Percentiles rank a stretch among this genome's conserved stretches.
These are phyloP conservation scores for Phyllosticta capitalensis DNA, from an alignment of 2,329 filamentous ascomycete species.

Conservation along the genomic window DNA sequence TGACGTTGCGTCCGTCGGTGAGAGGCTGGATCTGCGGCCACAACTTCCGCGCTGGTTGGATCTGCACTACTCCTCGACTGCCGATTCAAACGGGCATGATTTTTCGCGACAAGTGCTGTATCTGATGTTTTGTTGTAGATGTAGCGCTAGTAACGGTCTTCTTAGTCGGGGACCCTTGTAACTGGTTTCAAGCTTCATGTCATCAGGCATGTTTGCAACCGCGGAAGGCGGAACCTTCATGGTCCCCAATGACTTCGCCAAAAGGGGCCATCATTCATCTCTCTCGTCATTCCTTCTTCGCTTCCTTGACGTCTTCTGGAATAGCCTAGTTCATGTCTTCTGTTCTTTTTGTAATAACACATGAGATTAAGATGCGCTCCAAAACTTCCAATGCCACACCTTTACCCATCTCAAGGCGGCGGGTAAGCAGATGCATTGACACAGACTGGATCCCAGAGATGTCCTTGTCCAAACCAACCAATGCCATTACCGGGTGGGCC, in stretches of 20 bases:
- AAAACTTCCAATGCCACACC: background rate
- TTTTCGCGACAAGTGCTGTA: background rate
- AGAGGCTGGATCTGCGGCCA: background rate
- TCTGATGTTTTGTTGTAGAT: background rate
- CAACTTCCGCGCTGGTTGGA: background rate
- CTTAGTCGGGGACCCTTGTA: background rate
- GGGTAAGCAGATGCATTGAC: conserved; percentile 5
- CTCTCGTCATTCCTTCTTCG: background rate
- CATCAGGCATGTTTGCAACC: background rate
- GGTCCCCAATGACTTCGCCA: background rate
- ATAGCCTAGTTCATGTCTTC: background rate
- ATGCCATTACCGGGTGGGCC: background rate
- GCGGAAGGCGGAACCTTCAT: background rate
- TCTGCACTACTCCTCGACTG: background rate
- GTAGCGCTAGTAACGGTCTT: background rate
- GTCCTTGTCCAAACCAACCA: background rate
- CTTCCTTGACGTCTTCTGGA: background rate
- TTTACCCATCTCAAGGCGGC: background rate
- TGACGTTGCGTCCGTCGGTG: background rate
- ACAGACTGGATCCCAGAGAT: conserved; percentile 16
- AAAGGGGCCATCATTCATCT: background rate
- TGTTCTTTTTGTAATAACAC: background rate
- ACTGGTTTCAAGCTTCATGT: background rate
- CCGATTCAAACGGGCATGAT: background rate
- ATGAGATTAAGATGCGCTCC: background rate